Base-by-base conservation (phyloP, 2,329 filamentous ascomycete species). In the Raffaelea arxii region DNA sequence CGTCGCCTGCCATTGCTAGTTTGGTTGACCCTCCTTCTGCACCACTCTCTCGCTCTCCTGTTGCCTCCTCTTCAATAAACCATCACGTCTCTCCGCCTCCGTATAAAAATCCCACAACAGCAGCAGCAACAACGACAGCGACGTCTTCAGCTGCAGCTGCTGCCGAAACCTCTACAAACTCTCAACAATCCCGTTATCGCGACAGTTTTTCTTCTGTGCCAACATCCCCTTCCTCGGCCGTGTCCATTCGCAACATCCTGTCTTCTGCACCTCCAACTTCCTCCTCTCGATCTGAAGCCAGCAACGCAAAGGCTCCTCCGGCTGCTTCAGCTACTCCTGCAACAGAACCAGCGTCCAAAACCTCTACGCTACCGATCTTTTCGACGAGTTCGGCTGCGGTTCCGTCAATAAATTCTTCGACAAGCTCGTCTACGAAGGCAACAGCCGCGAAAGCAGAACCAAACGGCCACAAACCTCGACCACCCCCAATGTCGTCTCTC, bases 1-100 rank as follows among this genome's bases (percentile, higher is more conserved):
- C 85, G 35, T 96, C 91, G 4, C 90, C 91, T 1, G 91, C 91
- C 3, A 95, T 96, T 55, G 84, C 88, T 6, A 94, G 87, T 64
- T 75, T 96, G 48, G 86, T 96, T 43, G 88, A 95, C 55, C 84
- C 83, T 27, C 75, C 76, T 6, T 55, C 72, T 10, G 65, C 41
- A 6, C n/a, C 41, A 9, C 43, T 41, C 7, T 5, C 42, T 3
- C 70, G 45, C 40, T 69, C 41, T 55, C 47, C 52, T 1, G 41
- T 63, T 59, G 39, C 60, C 57, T 2, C 57, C 9, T 44, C 49
- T 10, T 19, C 42, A 1, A n/a, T 43, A 19, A n/a, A 21, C 53
- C 47, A 60, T 64, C 22, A 62, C 63, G 22, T 69, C 65, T 4
- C 69, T 63, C 39, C 63, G 62, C 14, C 49, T 18, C 21, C 32